Evolutionary conservation across 768 basidiomycete genomes (phyloP).

Genomic region (Amanita rimosa): DNA sequence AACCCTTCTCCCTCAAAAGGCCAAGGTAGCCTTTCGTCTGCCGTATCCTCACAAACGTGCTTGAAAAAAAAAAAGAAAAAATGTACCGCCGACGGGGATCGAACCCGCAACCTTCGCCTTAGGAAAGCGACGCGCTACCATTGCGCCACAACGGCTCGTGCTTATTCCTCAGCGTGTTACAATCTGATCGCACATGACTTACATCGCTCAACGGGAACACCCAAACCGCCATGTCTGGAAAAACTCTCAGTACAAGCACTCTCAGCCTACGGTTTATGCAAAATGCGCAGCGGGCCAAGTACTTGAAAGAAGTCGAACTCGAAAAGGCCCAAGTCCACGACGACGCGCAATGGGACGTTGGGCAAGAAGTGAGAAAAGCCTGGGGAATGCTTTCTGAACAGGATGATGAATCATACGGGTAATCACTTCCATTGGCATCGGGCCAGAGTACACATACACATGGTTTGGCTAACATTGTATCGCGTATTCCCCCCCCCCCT

Average conservation of each 20-base stretch:
- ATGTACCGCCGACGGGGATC: constrained; percentile 8
- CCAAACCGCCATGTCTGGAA: constrained; percentile 24
- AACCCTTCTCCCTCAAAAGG: too few species aligned
- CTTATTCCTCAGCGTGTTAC: too few species aligned
- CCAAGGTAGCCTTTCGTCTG: too few species aligned
- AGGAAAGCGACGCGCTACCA: constrained; percentile 9
- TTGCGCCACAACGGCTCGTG: constrained; percentile 7
- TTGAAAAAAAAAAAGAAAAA: constrained; percentile 1
- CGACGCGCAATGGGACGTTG: constrained; percentile 56
- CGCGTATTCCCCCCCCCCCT: too few species aligned
- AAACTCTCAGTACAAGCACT: constrained; percentile 52
- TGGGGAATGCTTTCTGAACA: constrained; percentile 27
- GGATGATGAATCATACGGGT: background rate
- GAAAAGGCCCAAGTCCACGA: constrained; percentile 48
- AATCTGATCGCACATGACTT: too few species aligned
- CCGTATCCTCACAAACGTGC: too few species aligned
- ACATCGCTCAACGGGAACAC: too few species aligned
- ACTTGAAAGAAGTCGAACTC: constrained; percentile 34
- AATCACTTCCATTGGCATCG: too few species aligned
- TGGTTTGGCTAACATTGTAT: too few species aligned
- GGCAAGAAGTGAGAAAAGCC: constrained; percentile 37
- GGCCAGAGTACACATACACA: too few species aligned
- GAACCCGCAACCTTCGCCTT: constrained; percentile 9
- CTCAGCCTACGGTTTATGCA: constrained; percentile 66
- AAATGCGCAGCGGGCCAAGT: constrained; percentile 48